phyloP scores from a whole-genome alignment of 176 grass and related monocot species.

The Elymus sibiricus region DNA sequence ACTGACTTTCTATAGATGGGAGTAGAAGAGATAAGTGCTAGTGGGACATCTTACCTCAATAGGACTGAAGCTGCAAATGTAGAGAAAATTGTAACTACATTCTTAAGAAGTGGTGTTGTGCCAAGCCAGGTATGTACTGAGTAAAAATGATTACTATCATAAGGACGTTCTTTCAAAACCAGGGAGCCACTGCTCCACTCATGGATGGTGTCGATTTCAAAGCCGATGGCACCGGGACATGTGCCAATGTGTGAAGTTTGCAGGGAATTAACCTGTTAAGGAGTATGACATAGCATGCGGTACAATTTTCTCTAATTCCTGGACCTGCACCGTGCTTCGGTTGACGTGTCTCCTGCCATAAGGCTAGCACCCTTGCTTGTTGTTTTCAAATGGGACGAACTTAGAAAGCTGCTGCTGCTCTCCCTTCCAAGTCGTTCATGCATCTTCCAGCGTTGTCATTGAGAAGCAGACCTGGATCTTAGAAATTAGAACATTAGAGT shows the following conservation, averaged over 20 bases:
- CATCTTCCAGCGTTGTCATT: neutral
- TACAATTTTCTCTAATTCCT: neutral
- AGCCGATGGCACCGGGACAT: neutral
- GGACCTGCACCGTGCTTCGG: neutral
- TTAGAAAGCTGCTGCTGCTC: neutral
- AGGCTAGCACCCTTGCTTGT: neutral
- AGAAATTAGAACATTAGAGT: neutral
- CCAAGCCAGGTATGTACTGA: slow-evolving; percentile 78
- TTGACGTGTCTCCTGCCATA: neutral
- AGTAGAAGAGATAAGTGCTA: slow-evolving; percentile 99
- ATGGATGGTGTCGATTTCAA: neutral
- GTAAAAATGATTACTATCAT: neutral
- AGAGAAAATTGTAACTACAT: slow-evolving; percentile 98
- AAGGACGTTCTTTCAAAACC: neutral
- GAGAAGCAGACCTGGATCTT: neutral
- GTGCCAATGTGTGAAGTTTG: neutral
- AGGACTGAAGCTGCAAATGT: slow-evolving; percentile 99
- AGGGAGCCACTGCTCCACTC: neutral
- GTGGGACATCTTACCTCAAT: slow-evolving; percentile 96
- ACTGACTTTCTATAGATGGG: slow-evolving; percentile 78
- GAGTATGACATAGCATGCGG: neutral
- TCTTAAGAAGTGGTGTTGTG: slow-evolving; percentile 92
- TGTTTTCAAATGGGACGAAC: neutral
- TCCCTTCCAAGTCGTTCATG: neutral
- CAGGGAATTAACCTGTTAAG: neutral